Evolutionary conservation across 345 rosid genomes (phyloP).

Genomic region (Salix caprea): DNA sequence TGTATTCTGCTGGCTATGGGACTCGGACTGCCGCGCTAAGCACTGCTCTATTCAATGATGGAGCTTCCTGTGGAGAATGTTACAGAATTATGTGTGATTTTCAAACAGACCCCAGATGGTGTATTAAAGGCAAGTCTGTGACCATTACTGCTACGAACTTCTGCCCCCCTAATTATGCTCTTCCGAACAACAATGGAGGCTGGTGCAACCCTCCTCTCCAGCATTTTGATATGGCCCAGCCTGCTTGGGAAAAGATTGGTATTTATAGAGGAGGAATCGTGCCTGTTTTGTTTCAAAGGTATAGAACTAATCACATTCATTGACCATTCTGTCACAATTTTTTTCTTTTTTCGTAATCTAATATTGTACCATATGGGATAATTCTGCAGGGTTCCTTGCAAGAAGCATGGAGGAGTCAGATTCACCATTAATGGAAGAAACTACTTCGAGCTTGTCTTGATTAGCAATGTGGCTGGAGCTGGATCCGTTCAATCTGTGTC

Average conservation of each 20-base stretch:
- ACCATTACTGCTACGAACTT: conserved; percentile 30
- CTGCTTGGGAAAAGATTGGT: conserved; percentile 88
- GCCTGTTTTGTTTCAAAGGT: conserved; percentile 81
- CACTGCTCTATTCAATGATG: conserved; percentile 30
- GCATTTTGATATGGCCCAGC: conserved; percentile 94
- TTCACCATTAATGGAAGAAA: conserved; percentile 76
- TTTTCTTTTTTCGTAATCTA: background rate
- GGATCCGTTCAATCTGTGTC: conserved; percentile 67
- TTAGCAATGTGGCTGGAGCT: conserved; percentile 67
- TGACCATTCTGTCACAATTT: background rate
- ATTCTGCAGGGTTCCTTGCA: conserved; percentile 70
- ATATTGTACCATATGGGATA: background rate
- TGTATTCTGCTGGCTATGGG: conserved; percentile 31
- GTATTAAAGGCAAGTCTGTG: conserved; percentile 18
- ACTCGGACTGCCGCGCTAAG: conserved; percentile 28
- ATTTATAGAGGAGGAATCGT: conserved; percentile 80
- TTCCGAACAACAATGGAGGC: conserved; percentile 71
- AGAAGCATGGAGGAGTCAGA: conserved; percentile 80
- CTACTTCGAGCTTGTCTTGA: conserved; percentile 77
- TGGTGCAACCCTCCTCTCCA: conserved; percentile 98
- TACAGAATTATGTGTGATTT: conserved; percentile 26
- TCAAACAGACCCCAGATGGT: conserved; percentile 22
- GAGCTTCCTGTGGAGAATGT: conserved; percentile 28
- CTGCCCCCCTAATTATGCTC: conserved; percentile 45
- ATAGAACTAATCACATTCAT: background rate